These are phyloP conservation scores for Pleurotus pulmonarius DNA, from an alignment of 768 basidiomycete species.

Conservation along the genomic window DNA sequence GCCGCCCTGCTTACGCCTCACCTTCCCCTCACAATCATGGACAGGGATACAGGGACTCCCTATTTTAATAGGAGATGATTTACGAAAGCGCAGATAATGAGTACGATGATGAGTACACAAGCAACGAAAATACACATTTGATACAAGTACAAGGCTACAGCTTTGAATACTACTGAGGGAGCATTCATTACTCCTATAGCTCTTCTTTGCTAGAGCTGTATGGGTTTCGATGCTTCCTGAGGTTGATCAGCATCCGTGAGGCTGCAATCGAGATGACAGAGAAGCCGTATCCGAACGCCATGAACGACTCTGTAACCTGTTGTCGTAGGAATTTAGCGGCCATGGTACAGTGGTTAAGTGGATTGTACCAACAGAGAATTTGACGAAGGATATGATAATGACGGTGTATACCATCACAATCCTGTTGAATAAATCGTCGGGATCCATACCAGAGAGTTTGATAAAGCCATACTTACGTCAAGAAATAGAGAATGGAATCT, in stretches of 20 bases:
- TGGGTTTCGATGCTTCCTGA: neutral
- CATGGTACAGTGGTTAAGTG: too few species aligned
- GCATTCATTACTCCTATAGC: too few species aligned
- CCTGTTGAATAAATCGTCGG: neutral
- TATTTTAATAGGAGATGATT: too few species aligned
- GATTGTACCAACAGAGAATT: neutral
- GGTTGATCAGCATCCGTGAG: neutral
- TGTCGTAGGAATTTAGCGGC: neutral
- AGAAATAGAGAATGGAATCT: neutral
- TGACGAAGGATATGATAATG: neutral
- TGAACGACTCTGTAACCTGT: neutral
- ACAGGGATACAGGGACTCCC: too few species aligned
- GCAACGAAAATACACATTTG: too few species aligned
- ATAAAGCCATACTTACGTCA: neutral
- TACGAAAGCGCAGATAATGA: too few species aligned
- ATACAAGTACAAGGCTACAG: too few species aligned
- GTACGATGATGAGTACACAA: too few species aligned
- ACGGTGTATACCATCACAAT: neutral
- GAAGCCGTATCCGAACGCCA: neutral
- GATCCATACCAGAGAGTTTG: neutral
- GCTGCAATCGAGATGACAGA: neutral
- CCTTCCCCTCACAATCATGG: neutral
- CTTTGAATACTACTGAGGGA: too few species aligned
- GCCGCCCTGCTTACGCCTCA: neutral
- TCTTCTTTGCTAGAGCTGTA: too few species aligned